Percentiles rank a stretch among this genome's conserved stretches.
phyloP scores from a whole-genome alignment of 805 yeast species.

The Saccharomycopsis sp. region DNA sequence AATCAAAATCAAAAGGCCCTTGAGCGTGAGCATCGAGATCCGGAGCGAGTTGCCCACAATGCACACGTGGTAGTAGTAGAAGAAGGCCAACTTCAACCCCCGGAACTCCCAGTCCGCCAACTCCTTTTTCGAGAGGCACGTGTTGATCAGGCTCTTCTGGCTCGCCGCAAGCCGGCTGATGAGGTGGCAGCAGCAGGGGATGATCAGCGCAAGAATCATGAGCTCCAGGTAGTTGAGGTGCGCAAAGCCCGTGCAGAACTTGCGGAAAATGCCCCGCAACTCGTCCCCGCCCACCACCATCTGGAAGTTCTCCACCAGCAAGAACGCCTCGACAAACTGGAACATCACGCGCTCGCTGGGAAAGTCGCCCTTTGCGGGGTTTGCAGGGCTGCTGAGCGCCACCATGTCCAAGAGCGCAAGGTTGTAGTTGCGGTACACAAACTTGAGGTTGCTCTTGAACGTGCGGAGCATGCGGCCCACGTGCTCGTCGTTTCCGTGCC shows the following conservation, averaged over 20 bases:
- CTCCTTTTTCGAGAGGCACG: background rate
- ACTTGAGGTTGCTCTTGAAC: background rate
- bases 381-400: background rate
- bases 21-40: conserved; percentile 40
- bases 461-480: background rate
- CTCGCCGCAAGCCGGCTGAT: background rate
- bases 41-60: conserved; percentile 30
- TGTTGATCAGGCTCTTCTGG: background rate
- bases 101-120: conserved; percentile 9
- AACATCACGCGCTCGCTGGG: background rate
- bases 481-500: background rate
- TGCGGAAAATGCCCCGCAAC: conserved; percentile 30
- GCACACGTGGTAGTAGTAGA: conserved; percentile 45
- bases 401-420: background rate
- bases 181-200: background rate
- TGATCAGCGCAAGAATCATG: background rate
- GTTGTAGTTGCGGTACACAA: background rate
- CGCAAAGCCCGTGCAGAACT: conserved; percentile 24
- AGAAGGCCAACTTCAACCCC: conserved; percentile 37
- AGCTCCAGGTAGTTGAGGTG: background rate
- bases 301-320: conserved; percentile 18
- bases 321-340: background rate
- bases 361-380: background rate
- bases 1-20: conserved; percentile 44
- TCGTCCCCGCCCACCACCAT: conserved; percentile 14